Conservation (phyloP, 345 rosid species). For the Salix koriyanagi region DNA sequence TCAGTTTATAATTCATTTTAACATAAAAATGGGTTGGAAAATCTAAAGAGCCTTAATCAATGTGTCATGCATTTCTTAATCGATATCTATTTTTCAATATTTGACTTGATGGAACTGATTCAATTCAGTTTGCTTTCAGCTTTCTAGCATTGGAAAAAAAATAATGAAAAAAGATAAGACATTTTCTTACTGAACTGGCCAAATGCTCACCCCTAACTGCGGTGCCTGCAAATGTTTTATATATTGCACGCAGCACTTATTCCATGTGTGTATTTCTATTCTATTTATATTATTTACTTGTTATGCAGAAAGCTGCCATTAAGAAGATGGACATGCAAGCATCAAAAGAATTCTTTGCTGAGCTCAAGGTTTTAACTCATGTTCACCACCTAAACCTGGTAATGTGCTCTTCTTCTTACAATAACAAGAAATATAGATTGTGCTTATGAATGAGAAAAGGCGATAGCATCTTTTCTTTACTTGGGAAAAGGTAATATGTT, state of each 20-base stretch:
- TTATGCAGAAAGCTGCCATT: constrained; percentile 85
- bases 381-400: constrained; percentile 98
- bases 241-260: not conserved
- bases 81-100: not conserved
- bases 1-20: not conserved
- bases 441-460: not conserved
- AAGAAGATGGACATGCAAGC: constrained; percentile 99
- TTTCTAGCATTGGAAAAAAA: not conserved
- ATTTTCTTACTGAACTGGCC: not conserved
- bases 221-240: not conserved
- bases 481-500: not conserved
- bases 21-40: not conserved
- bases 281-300: not conserved
- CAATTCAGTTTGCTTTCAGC: not conserved
- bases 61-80: not conserved
- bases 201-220: not conserved
- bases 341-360: constrained; percentile 88
- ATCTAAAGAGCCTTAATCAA: not conserved
- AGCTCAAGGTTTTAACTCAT: constrained; percentile 78
- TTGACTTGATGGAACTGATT: not conserved
- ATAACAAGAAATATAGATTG: not conserved
- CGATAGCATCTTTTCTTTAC: not conserved
- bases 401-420: constrained; percentile 8
- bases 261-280: not conserved
- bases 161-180: not conserved